Conservation (phyloP, 1,284 basidiomycete genomes). For the Apiotrichum veenhuisii region DNA sequence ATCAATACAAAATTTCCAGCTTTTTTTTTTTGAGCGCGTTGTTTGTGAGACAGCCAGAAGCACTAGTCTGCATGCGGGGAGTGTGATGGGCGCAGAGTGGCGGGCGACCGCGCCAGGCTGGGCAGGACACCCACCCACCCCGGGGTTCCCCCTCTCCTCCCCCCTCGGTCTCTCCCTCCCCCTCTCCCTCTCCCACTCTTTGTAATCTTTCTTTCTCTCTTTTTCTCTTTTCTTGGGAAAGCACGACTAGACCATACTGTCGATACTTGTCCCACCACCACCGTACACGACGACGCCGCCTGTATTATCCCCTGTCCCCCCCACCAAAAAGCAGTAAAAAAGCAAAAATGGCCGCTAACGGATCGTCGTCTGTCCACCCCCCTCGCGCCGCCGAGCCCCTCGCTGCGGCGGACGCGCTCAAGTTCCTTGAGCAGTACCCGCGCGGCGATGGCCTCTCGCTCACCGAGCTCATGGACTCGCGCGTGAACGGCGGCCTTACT, state of each 20-base stretch:
- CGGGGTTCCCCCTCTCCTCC: background rate
- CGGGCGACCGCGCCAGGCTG: background rate
- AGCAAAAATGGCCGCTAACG: constrained; percentile 12
- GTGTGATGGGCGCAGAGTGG: no score
- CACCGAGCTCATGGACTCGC: constrained; percentile 84
- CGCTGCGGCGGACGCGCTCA: constrained; percentile 56
- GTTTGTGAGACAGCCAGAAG: no score
- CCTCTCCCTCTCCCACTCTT: background rate
- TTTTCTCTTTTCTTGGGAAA: constrained; percentile 21
- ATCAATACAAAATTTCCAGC: no score
- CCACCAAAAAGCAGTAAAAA: constrained; percentile 1
- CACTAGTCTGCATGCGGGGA: no score
- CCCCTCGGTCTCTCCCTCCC: background rate
- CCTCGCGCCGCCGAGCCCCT: constrained; percentile 25
- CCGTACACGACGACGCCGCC: constrained; percentile 1
- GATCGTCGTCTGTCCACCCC: constrained; percentile 11
- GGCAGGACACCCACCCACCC: background rate
- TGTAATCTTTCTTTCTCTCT: constrained; percentile 11
- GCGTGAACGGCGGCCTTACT: constrained; percentile 84
- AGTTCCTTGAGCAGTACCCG: constrained; percentile 68
- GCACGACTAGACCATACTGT: constrained; percentile 12
- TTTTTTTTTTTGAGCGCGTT: no score
- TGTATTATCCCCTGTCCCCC: background rate
- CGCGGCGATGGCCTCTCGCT: constrained; percentile 82
- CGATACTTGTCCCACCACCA: constrained; percentile 15